Evolutionary conservation across 352 stramenopile species (phyloP), one percentile per base, ranked within the genome.

Genomic region (Globisporangium spiculum): DNA sequence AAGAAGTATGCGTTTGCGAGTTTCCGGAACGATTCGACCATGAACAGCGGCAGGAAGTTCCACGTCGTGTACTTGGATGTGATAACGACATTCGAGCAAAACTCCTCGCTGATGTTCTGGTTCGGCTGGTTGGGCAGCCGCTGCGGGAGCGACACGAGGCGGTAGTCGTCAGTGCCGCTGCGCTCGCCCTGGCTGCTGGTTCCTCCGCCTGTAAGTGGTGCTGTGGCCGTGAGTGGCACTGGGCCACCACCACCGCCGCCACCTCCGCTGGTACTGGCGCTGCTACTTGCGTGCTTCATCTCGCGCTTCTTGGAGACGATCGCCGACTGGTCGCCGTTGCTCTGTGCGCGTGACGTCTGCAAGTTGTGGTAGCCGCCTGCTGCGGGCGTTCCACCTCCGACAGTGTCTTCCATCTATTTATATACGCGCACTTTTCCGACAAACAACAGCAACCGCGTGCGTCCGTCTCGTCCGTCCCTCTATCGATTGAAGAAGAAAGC

Each of bases 1-100:
- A 98, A 70, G 63, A 98, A 98, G 71, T 98, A 98, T 24, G 92
- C 84, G 68, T 98, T 98, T 54, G 93, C 93, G 56, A 97, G 75
- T 65, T 91, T 93, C 22, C 75, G 73, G 72, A 95, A 95, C 9
- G 75, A 86, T 68, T 98, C 90, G 69, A 92, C 73, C 58, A 98
- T 80, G 54, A 97, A 97, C 5, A 89, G 79, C 53, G 92, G 92
- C 36, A 98, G 52, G 65, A 98, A 98, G 69, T 87, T 96, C 74
- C 80, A 95, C 20, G 74, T 71, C 67, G 90, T 95, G 79, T 97
- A 98, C 79, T 97, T 97, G 73, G 90, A 95, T 56, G 93, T 98
- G 65, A 92, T 92, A 18, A 98, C 87, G 36, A 94, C 77, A 66
- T 98, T 98, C 20, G 82, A 84, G 71, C 80, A 90, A 67, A 90